Percentiles rank a stretch among this genome's conserved stretches.
Conservation (phyloP, 2,329 filamentous ascomycete species). For the Aspergillus sojae region DNA sequence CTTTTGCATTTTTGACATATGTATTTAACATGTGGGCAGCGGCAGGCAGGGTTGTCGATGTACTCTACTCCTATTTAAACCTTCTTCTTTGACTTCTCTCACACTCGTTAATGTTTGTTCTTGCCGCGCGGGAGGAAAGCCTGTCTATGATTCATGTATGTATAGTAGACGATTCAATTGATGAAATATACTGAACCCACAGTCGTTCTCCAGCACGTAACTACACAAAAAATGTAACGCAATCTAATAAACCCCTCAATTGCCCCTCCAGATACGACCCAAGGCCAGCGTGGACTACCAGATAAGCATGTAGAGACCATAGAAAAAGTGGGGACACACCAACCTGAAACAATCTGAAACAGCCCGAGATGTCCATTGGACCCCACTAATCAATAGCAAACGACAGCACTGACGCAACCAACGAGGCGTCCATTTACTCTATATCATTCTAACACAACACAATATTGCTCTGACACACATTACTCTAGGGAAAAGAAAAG, state of each 20-base stretch:
- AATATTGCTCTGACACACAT: neutral
- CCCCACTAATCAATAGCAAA: neutral
- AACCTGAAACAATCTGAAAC: slow-evolving; percentile 1
- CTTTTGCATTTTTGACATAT: slow-evolving; percentile 11
- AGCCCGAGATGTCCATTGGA: neutral
- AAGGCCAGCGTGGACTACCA: neutral
- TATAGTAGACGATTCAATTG: slow-evolving; percentile 25
- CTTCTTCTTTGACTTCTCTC: neutral
- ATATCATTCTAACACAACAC: neutral
- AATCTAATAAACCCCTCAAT: neutral
- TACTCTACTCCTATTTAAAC: slow-evolving; percentile 12
- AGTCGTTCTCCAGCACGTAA: neutral
- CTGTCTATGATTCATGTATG: slow-evolving; percentile 17
- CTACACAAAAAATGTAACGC: neutral
- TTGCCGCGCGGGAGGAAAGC: slow-evolving; percentile 1
- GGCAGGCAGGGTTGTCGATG: slow-evolving; percentile 9
- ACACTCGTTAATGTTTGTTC: neutral
- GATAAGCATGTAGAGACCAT: neutral
- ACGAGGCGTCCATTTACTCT: neutral
- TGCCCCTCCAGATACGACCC: neutral
- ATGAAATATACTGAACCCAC: neutral
- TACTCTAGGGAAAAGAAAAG: neutral
- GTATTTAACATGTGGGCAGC: slow-evolving; percentile 2
- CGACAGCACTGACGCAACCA: neutral
- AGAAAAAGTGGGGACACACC: neutral